phyloP scores from a whole-genome alignment of 2,329 filamentous ascomycete species.

The Ascochyta rabiei region DNA sequence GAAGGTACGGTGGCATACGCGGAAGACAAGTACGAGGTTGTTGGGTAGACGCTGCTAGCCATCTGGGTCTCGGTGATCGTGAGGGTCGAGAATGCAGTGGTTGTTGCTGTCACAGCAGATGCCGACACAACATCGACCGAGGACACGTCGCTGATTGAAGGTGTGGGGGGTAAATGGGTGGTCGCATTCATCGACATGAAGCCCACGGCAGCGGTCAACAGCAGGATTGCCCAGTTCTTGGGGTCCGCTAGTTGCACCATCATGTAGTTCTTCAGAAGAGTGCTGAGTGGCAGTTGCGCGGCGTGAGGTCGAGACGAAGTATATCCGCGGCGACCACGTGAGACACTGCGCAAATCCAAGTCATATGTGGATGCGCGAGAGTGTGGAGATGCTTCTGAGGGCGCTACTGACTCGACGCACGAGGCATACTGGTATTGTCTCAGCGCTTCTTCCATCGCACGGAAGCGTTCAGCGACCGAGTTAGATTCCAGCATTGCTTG shows the following conservation, averaged over 20 bases:
- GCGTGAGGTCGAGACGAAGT: conserved; percentile 20
- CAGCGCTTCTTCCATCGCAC: conserved; percentile 36
- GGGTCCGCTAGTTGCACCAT: conserved; percentile 59
- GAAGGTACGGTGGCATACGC: background rate
- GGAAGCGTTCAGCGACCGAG: conserved; percentile 38
- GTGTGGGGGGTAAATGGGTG: conserved; percentile 12
- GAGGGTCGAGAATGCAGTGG: conserved; percentile 34
- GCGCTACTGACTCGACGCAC: conserved; percentile 14
- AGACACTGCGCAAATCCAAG: conserved; percentile 13
- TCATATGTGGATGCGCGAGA: conserved; percentile 8
- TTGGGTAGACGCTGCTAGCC: conserved; percentile 9
- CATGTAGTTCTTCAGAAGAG: conserved; percentile 61
- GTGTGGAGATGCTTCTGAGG: conserved; percentile 3
- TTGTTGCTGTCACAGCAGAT: conserved; percentile 22
- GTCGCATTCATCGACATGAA: conserved; percentile 46
- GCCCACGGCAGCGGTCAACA: conserved; percentile 53
- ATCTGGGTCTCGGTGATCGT: conserved; percentile 33
- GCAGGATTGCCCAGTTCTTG: conserved; percentile 58
- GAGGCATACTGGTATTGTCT: conserved; percentile 25
- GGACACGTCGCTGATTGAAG: conserved; percentile 8
- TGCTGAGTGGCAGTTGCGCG: conserved; percentile 57
- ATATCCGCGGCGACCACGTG: conserved; percentile 17
- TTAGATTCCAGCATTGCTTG: conserved; percentile 37
- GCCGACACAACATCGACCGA: conserved; percentile 8
- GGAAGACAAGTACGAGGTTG: conserved; percentile 3